Conservation (phyloP, 129 eudicot genomes). For the Escallonia rubra region DNA sequence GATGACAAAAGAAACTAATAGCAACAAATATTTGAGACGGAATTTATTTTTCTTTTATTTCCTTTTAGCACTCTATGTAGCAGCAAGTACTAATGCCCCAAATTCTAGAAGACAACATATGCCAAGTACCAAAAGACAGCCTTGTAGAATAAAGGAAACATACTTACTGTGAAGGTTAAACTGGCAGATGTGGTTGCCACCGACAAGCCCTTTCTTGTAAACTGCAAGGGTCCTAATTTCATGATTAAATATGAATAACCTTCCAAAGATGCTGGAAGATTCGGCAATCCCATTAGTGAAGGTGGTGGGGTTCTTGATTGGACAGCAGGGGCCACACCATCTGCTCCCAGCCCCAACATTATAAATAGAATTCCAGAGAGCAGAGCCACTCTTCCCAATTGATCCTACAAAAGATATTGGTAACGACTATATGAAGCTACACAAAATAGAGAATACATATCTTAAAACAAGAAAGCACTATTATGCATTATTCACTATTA, state of each 20-base stretch:
- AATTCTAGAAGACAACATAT: background rate
- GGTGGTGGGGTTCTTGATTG: slow-evolving; percentile 87
- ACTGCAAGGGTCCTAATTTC: slow-evolving; percentile 82
- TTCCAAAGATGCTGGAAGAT: slow-evolving; percentile 58
- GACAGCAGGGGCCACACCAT: slow-evolving; percentile 63
- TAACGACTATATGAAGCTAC: slow-evolving; percentile 4
- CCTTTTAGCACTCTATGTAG: too few species aligned
- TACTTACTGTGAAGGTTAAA: slow-evolving; percentile 80
- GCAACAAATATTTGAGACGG: too few species aligned
- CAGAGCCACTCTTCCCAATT: slow-evolving; percentile 78
- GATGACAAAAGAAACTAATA: too few species aligned
- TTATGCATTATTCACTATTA: background rate
- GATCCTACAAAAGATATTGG: slow-evolving; percentile 68
- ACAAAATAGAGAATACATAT: slow-evolving; percentile 28
- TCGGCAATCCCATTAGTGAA: slow-evolving; percentile 61
- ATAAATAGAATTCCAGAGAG: slow-evolving; percentile 76
- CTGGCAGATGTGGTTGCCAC: slow-evolving; percentile 84
- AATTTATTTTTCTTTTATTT: too few species aligned
- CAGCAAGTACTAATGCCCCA: too few species aligned
- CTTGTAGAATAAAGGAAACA: background rate
- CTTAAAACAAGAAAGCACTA: slow-evolving; percentile 12
- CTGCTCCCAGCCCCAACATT: slow-evolving; percentile 87
- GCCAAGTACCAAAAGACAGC: background rate
- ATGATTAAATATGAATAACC: slow-evolving; percentile 71
- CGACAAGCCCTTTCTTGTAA: slow-evolving; percentile 79